Evolutionary conservation across 331 rosid species (phyloP).

Genomic region (Malus hybrid): DNA sequence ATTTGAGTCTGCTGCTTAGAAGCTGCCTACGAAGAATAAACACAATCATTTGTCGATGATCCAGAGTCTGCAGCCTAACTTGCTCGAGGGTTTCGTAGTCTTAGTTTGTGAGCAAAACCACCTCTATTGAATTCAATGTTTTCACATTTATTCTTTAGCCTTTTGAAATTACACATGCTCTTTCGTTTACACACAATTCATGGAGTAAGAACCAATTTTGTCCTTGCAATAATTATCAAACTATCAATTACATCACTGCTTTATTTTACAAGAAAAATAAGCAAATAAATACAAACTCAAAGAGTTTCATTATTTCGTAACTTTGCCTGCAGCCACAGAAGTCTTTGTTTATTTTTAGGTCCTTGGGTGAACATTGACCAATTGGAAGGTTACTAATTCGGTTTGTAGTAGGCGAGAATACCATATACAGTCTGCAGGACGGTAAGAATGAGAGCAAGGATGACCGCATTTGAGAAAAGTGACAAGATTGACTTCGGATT

Average conservation of each 20-base stretch:
- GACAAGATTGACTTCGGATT: background rate
- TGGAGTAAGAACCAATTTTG: no score
- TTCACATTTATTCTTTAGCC: background rate
- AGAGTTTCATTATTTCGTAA: no score
- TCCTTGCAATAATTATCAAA: no score
- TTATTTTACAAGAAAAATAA: no score
- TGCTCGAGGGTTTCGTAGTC: background rate
- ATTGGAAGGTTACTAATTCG: background rate
- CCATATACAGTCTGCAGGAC: background rate
- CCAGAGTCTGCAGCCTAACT: slow-evolving; percentile 24
- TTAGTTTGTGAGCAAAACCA: background rate
- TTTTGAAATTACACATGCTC: no score
- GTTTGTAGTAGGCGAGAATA: background rate
- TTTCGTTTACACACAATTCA: no score
- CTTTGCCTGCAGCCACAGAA: no score
- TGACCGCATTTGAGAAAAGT: background rate
- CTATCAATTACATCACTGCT: background rate
- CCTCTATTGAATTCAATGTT: background rate
- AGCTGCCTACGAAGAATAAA: slow-evolving; percentile 45
- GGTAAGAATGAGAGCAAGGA: background rate
- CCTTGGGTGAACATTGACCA: no score
- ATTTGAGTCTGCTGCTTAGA: slow-evolving; percentile 15
- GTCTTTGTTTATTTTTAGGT: no score
- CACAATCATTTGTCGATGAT: slow-evolving; percentile 25
- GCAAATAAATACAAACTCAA: no score